Percentiles rank a stretch among this genome's conserved stretches.
phyloP scores from a whole-genome alignment of 2,329 filamentous ascomycete genomes.

The Plenodomus lindquistii region DNA sequence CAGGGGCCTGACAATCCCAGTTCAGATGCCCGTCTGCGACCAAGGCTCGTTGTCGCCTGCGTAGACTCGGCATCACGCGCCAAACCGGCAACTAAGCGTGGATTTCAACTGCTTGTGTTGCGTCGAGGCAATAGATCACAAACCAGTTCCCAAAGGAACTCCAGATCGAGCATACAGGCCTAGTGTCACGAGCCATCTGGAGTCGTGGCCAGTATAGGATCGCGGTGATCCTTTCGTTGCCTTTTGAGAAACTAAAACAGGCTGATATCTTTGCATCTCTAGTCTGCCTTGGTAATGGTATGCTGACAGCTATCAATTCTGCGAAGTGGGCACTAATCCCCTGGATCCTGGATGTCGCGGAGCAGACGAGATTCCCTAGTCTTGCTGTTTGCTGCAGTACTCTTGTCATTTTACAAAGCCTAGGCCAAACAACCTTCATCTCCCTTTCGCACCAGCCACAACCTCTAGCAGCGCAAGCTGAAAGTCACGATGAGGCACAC shows the following conservation, averaged over 20 bases:
- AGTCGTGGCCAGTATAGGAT: slow-evolving; percentile 11
- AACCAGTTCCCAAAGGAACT: slow-evolving; percentile 1
- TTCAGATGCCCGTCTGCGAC: slow-evolving; percentile 3
- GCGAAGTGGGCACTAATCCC: neutral
- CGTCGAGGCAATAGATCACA: slow-evolving; percentile 4
- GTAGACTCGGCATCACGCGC: slow-evolving; percentile 5
- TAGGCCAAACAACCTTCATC: slow-evolving; percentile 3
- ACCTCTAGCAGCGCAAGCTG: slow-evolving; percentile 4
- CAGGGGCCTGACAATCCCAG: neutral
- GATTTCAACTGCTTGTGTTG: slow-evolving; percentile 2
- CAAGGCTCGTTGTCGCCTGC: slow-evolving; percentile 2
- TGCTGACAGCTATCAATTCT: neutral
- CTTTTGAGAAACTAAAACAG: neutral
- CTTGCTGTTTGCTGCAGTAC: neutral
- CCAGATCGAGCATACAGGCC: slow-evolving; percentile 3
- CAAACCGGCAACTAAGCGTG: slow-evolving; percentile 9
- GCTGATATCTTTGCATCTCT: neutral
- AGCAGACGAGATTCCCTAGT: neutral
- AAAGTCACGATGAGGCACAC: slow-evolving; percentile 19
- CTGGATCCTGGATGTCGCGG: neutral
- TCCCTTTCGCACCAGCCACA: slow-evolving; percentile 13
- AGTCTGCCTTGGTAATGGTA: neutral
- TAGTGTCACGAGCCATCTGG: neutral
- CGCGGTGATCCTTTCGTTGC: slow-evolving; percentile 6
- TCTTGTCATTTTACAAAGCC: slow-evolving; percentile 4